Percentiles rank a stretch among this genome's conserved stretches.
Evolutionary conservation across 2,329 filamentous ascomycete species (phyloP).

Genomic region (Mycosphaerelloides madeirae): DNA sequence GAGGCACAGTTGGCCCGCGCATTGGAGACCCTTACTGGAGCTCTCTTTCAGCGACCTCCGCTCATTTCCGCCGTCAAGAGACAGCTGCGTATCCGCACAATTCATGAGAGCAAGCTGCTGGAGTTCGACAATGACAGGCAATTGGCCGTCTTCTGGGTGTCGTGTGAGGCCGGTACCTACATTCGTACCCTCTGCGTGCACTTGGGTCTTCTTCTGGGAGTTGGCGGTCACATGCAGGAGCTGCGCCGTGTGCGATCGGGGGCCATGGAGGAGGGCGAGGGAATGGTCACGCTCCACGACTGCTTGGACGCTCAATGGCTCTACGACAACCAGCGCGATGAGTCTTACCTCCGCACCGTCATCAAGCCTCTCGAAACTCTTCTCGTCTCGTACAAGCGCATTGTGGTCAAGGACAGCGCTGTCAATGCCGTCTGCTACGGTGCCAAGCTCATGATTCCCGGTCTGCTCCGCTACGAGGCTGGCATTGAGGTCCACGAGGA

Average conservation of each 20-base stretch:
- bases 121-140: slow-evolving; percentile 99
- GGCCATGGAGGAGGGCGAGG: slow-evolving; percentile 87
- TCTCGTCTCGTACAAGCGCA: slow-evolving; percentile 87
- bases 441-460: slow-evolving; percentile 97
- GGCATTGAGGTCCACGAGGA: slow-evolving; percentile 94
- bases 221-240: slow-evolving; percentile 98
- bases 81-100: slow-evolving; percentile 95
- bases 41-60: slow-evolving; percentile 93
- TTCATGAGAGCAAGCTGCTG: slow-evolving; percentile 89
- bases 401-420: slow-evolving; percentile 94
- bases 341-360: slow-evolving; percentile 84
- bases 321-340: slow-evolving; percentile 92
- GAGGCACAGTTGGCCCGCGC: slow-evolving; percentile 89
- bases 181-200: slow-evolving; percentile 98
- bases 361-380: slow-evolving; percentile 91
- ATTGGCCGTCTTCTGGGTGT: slow-evolving; percentile 98
- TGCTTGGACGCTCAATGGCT: slow-evolving; percentile 94
- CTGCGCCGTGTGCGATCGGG: slow-evolving; percentile 87
- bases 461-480: slow-evolving; percentile 85
- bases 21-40: slow-evolving; percentile 91
- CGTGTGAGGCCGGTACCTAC: slow-evolving; percentile 97
- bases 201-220: slow-evolving; percentile 69
- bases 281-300: slow-evolving; percentile 89
- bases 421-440: slow-evolving; percentile 98
- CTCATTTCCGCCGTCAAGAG: slow-evolving; percentile 98